Evolutionary conservation across 805 yeast species (phyloP).

Genomic region (Candida silvicultrix): DNA sequence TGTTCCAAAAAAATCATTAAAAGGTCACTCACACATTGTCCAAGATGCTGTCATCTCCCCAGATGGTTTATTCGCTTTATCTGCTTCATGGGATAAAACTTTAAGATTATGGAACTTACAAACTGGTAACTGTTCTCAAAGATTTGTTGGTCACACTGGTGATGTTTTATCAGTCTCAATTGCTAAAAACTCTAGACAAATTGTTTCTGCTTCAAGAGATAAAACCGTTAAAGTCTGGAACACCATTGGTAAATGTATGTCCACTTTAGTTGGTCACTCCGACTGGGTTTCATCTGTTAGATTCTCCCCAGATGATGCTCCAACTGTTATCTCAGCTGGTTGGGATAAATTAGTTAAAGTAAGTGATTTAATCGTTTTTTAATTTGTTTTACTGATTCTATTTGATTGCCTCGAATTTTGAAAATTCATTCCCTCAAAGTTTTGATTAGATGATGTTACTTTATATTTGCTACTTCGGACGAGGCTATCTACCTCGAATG

Average conservation of each 20-base stretch:
- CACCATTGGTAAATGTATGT: constrained; percentile 95
- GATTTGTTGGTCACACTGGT: constrained; percentile 97
- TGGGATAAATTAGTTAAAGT: constrained; percentile 99
- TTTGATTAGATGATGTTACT: constrained; percentile 57
- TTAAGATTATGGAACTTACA: constrained; percentile 97
- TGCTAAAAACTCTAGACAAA: constrained; percentile 94
- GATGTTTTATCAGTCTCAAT: constrained; percentile 97
- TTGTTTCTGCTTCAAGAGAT: constrained; percentile 98
- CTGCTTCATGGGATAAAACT: constrained; percentile 99
- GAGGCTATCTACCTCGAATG: constrained; percentile 65
- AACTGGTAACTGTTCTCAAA: constrained; percentile 80
- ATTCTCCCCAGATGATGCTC: constrained; percentile 81
- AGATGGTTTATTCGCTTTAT: constrained; percentile 96
- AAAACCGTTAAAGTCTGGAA: constrained; percentile 99
- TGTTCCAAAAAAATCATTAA: constrained; percentile 94
- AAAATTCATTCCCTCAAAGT: not conserved
- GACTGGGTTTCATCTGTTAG: constrained; percentile 99
- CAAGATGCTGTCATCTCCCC: constrained; percentile 96
- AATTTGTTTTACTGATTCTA: not conserved
- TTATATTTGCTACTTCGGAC: constrained; percentile 99
- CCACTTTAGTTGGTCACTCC: constrained; percentile 89
- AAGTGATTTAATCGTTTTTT: constrained; percentile 42
- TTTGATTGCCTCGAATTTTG: too few species aligned
- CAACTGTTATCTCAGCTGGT: constrained; percentile 93
- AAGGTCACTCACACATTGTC: constrained; percentile 99